Evolutionary conservation across 225 moss, liverwort and hornwort species (phyloP), one percentile per base, ranked within the genome.

Genomic region (Polytrichum formosum): DNA sequence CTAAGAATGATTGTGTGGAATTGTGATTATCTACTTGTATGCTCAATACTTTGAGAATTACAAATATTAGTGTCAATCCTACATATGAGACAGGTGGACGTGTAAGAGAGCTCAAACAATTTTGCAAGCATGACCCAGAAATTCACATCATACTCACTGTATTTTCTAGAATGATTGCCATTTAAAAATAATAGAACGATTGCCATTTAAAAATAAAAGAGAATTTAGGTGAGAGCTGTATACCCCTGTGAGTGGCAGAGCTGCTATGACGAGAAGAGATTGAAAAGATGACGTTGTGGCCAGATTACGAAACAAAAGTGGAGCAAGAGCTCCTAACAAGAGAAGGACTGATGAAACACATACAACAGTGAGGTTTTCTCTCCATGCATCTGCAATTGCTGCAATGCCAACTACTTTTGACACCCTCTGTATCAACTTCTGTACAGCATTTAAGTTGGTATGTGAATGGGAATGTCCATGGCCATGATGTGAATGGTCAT

Each of bases 231-330:
- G 53, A 33, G 70, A 77, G 46, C 19, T 18, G 72, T 84, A 67
- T 87, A 96, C 97, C 84, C 89, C 97, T 68, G 88, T 94, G 33
- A 98, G 85, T 61, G 92, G 97, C 60, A 98, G 80, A 26, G 97
- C 97, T 37, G 92, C 88, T n/a, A 91, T 63, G 30, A 92, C 85
- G 4, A 98, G 87, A 59, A 88, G 82, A 63, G 78, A 77, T 74
- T 91, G 94, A 70, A 90, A 82, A 31, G 79, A 65, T 7, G 82
- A 76, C 65, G 91, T 87, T 59, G 70, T 62, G 10, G 76, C 67
- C 35, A 61, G 54, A 2, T 46, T 46, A 62, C 92, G 92, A 53
- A 94, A 4, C 19, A 94, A 64, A 67, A 88, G 82, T 16, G 97
- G 94, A 26, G 82, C 76, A 73, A 80, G 55, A 18, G 90, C 91